Base-by-base conservation (phyloP, 805 yeast species). In the Dipodascopsis tothii region DNA sequence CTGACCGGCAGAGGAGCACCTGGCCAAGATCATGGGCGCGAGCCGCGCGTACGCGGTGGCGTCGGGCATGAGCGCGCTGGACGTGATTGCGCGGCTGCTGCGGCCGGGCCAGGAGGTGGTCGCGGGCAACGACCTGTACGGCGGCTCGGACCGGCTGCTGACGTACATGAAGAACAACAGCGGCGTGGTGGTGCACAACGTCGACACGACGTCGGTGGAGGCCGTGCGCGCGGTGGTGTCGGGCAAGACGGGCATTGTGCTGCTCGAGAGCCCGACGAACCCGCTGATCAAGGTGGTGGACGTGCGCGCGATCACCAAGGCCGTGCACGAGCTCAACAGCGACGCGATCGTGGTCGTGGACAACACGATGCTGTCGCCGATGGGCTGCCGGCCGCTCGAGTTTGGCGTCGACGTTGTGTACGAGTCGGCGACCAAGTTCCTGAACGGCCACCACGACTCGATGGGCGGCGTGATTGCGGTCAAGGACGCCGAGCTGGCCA, bases 331-430 rank as follows among this genome's bases (percentile, higher is more conserved):
- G 35, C 69, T 73, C 34, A 81, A 73, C 58, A 86, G 94, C 16
- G 72, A 79, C 32, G 72, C 82, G 42, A 61, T 81, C 39, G 79
- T 85, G 33, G 94, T 85, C 11, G 88, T 88, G 50, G 96, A 88
- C 66, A 88, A 90, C 70, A 90, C 96, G 46, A 88, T 88, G 97
- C 82, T 88, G 94, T 80, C 95, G 22, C 96, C 96, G 9, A 64
- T 88, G 49, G 71, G 81, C 57, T 79, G 84, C 79, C 73, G 81
- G 20, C 96, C 97, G 3, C 70, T 88, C 52, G 85, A 84, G 55
- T 74, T 83, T 54, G 94, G 92, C 5, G 90, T 80, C 32, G 96
- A 88, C 60, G 84, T 88, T 45, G 95, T 84, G 45, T 90, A 88
- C 62, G 97, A 88, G 62, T 80, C 90, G 9, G 96, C 94, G 14